Evolutionary conservation across 108 stramenopile species (phyloP).

Genomic region (Epithemia pelagica): DNA sequence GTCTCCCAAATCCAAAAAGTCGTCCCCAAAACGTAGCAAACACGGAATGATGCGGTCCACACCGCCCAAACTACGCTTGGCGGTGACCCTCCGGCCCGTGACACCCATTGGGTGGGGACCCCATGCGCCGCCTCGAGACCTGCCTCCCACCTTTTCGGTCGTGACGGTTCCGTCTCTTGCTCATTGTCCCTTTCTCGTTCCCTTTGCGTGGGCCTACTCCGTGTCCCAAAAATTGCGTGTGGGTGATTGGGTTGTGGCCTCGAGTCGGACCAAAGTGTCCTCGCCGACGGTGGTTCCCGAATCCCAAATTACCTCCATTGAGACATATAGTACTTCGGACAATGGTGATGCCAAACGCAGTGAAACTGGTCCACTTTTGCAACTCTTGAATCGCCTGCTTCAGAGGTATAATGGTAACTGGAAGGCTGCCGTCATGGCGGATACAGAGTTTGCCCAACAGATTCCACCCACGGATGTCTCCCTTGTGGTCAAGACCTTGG

Average conservation of each 20-base stretch:
- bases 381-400: not conserved
- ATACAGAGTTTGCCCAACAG: not conserved
- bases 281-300: not conserved
- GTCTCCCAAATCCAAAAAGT: not conserved
- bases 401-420: not conserved
- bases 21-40: conserved; percentile 5
- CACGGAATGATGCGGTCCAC: conserved; percentile 8
- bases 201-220: conserved; percentile 41
- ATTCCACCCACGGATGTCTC: not conserved
- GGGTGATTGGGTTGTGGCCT: conserved; percentile 13
- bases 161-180: conserved; percentile 26
- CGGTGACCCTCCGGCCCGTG: conserved; percentile 29
- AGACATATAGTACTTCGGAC: not conserved
- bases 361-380: not conserved
- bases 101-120: conserved; percentile 15
- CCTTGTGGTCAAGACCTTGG: not conserved
- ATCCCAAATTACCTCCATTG: not conserved
- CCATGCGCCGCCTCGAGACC: not conserved
- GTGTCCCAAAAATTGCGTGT: conserved; percentile 16
- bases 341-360: not conserved
- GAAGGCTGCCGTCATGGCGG: not conserved
- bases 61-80: conserved; percentile 16
- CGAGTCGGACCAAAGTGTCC: not conserved
- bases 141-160: conserved; percentile 34
- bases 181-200: conserved; percentile 33